Percentiles rank a stretch among this genome's conserved stretches.
These are phyloP conservation scores for Chalaropsis thielavioides DNA, from an alignment of 2,329 filamentous ascomycete species.

Conservation along the genomic window DNA sequence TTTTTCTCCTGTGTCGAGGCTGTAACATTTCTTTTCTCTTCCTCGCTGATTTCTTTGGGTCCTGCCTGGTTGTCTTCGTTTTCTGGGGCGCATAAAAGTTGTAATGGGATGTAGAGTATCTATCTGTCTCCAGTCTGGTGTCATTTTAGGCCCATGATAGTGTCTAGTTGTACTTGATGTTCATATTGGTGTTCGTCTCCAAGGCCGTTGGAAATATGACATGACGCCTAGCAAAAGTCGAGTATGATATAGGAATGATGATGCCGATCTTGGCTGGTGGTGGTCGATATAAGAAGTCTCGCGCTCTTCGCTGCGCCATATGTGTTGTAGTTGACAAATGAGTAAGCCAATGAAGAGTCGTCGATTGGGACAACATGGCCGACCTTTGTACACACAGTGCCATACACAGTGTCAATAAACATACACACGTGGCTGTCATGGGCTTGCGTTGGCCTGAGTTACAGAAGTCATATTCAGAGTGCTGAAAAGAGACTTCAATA, in stretches of 20 bases:
- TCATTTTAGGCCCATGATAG: conserved; percentile 4
- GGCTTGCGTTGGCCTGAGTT: not conserved
- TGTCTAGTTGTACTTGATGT: conserved; percentile 1
- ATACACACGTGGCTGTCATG: not conserved
- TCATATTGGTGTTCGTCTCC: conserved; percentile 28
- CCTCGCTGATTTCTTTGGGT: conserved; percentile 12
- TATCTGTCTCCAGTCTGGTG: conserved; percentile 16
- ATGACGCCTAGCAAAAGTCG: conserved; percentile 26
- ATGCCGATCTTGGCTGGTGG: too few species aligned
- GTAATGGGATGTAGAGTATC: conserved; percentile 22
- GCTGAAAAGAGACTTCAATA: not conserved
- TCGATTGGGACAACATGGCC: not conserved
- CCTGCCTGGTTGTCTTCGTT: conserved; percentile 12
- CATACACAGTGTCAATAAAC: not conserved
- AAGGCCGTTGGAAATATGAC: conserved; percentile 24
- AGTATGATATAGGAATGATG: not conserved
- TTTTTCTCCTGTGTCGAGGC: not conserved
- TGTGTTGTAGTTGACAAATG: not conserved
- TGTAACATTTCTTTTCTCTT: not conserved
- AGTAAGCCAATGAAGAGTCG: not conserved
- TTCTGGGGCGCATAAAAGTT: conserved; percentile 6
- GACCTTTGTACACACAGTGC: not conserved
- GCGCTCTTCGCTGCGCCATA: not conserved
- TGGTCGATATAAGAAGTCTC: conserved; percentile 15
- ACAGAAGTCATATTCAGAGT: not conserved